Conservation (phyloP, 2,329 filamentous ascomycete genomes). For the Fonsecaea pugnacius region DNA sequence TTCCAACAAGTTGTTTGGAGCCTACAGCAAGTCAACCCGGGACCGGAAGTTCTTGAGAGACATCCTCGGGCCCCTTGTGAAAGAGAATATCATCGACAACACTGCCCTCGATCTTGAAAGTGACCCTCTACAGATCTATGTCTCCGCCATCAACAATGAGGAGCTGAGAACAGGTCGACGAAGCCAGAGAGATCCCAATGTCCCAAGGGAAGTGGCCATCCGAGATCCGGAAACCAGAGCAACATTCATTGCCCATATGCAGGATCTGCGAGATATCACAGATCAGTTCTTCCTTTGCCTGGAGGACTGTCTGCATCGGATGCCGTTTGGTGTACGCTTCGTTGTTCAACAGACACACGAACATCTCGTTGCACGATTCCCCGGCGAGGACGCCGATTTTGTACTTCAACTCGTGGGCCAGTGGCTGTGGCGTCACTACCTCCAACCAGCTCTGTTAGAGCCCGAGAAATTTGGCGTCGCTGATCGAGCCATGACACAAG, state of each 20-base stretch:
- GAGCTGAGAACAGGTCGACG: slow-evolving; percentile 88
- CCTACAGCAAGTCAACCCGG: slow-evolving; percentile 86
- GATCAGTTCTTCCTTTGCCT: slow-evolving; percentile 84
- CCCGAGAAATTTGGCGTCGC: slow-evolving; percentile 93
- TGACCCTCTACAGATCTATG: slow-evolving; percentile 96
- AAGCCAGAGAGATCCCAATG: slow-evolving; percentile 78
- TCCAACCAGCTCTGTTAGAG: slow-evolving; percentile 84
- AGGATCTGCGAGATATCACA: slow-evolving; percentile 90
- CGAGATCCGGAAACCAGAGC: slow-evolving; percentile 89
- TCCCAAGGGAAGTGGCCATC: slow-evolving; percentile 92
- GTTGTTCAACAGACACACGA: slow-evolving; percentile 85
- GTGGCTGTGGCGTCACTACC: slow-evolving; percentile 94
- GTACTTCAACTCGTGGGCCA: slow-evolving; percentile 82
- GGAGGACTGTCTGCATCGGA: slow-evolving; percentile 80
- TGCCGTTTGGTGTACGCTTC: slow-evolving; percentile 92
- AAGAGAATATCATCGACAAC: slow-evolving; percentile 91
- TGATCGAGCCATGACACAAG: slow-evolving; percentile 82
- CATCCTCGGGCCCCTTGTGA: slow-evolving; percentile 80
- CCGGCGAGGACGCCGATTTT: slow-evolving; percentile 74
- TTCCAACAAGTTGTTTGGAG: slow-evolving; percentile 83
- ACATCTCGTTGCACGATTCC: slow-evolving; percentile 74
- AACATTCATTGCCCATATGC: slow-evolving; percentile 90
- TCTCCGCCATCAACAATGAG: slow-evolving; percentile 94
- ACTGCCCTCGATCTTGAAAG: slow-evolving; percentile 90
- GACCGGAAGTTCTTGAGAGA: slow-evolving; percentile 92